Percentiles rank a stretch among this genome's conserved stretches.
Conservation (phyloP, 2,329 filamentous ascomycete genomes). For the Proliferodiscus dingleyae region DNA sequence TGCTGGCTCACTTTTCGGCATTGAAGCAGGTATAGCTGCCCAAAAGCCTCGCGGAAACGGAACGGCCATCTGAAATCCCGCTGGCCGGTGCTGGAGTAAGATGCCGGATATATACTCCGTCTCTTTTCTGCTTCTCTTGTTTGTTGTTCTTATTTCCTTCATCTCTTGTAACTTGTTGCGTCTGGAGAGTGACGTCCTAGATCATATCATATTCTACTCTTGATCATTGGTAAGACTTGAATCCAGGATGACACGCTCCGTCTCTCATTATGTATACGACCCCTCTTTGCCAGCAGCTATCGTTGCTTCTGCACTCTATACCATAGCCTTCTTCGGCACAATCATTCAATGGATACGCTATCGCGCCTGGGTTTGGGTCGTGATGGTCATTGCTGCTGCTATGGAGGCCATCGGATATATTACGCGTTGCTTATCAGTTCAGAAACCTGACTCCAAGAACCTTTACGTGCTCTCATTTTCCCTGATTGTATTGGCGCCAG, state of each 20-base stretch:
- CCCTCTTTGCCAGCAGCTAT: constrained; percentile 30
- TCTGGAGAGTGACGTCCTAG: not conserved
- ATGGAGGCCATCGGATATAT: constrained; percentile 26
- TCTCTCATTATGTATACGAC: constrained; percentile 22
- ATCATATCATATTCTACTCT: not conserved
- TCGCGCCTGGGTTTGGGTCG: constrained; percentile 30
- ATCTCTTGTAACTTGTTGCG: too few species aligned
- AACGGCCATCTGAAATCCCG: too few species aligned
- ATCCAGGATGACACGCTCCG: not conserved
- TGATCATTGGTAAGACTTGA: not conserved
- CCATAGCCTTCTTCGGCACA: constrained; percentile 25
- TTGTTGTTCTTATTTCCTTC: too few species aligned
- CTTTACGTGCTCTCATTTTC: constrained; percentile 28
- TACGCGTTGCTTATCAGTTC: constrained; percentile 14
- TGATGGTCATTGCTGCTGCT: constrained; percentile 31
- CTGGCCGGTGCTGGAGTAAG: too few species aligned
- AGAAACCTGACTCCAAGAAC: constrained; percentile 11
- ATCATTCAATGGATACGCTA: constrained; percentile 32
- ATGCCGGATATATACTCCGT: too few species aligned
- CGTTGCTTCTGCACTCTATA: constrained; percentile 28
- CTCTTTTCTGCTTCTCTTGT: too few species aligned
- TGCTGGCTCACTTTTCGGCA: too few species aligned
- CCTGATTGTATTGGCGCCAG: constrained; percentile 30
- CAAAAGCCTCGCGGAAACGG: too few species aligned
- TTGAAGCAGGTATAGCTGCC: too few species aligned